These are phyloP conservation scores for Exophiala calicioides DNA, from an alignment of 2,329 filamentous ascomycete genomes.

Conservation along the genomic window DNA sequence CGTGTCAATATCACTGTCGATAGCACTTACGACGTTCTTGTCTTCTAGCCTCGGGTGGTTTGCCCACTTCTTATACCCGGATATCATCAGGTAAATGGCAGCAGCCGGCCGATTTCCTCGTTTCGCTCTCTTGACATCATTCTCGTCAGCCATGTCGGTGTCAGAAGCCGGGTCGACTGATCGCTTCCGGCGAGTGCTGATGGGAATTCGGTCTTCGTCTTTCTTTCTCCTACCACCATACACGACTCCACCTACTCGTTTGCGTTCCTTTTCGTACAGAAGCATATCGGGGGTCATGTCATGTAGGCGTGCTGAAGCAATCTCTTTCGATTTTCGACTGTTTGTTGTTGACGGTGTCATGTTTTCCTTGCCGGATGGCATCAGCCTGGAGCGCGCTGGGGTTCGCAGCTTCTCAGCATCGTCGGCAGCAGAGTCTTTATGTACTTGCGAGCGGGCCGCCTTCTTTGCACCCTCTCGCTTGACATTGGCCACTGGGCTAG, in stretches of 20 bases:
- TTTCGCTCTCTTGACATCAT: slow-evolving; percentile 58
- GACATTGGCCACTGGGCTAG: slow-evolving; percentile 6
- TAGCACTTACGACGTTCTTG: slow-evolving; percentile 69
- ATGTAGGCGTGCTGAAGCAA: slow-evolving; percentile 75
- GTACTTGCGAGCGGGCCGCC: slow-evolving; percentile 11
- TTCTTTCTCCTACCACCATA: slow-evolving; percentile 57
- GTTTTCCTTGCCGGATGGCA: slow-evolving; percentile 74
- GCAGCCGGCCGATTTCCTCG: slow-evolving; percentile 57
- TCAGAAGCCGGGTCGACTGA: slow-evolving; percentile 42
- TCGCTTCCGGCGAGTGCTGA: slow-evolving; percentile 46
- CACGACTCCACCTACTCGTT: slow-evolving; percentile 69
- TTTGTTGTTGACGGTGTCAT: slow-evolving; percentile 74
- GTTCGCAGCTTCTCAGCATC: slow-evolving; percentile 49
- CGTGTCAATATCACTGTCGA: too few relatives aligned
- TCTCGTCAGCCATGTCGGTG: slow-evolving; percentile 40
- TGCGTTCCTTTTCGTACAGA: slow-evolving; percentile 90
- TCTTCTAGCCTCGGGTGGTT: slow-evolving; percentile 73
- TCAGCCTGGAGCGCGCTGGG: slow-evolving; percentile 54
- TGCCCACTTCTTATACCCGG: slow-evolving; percentile 81
- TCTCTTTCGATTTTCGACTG: slow-evolving; percentile 84
- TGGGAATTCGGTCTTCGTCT: slow-evolving; percentile 41
- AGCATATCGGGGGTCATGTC: slow-evolving; percentile 80
- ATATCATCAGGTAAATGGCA: slow-evolving; percentile 75
- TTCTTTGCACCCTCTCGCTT: slow-evolving; percentile 21
- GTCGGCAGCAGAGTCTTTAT: slow-evolving; percentile 19